Evolutionary conservation across 2,329 filamentous ascomycete genomes (phyloP), one percentile per base, ranked within the genome.

Genomic region (Lecanosticta acicola): DNA sequence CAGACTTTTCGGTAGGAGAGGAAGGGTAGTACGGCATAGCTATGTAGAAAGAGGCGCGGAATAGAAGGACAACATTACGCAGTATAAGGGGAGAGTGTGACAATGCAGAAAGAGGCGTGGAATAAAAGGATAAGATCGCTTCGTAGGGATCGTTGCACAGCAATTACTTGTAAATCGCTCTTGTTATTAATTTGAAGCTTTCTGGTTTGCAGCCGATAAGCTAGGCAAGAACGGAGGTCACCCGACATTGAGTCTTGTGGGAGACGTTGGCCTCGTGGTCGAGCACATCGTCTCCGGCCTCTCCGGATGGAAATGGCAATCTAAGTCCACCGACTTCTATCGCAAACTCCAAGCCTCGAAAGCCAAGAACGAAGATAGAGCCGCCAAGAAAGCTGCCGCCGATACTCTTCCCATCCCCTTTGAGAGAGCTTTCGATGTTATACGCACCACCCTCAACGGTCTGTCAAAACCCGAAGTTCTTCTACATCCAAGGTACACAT

Each of bases 401-500:
- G 56, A 64, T 2, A 72, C 63, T 10, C 50, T 61, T 0, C 73
- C 73, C 1, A 69, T 79, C 56, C 71, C 71, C 1, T 78, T 76
- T 53, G 69, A 72, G 26, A 69, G 69, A 39, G 71, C 71, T 2
- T 80, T 77, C 58, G 67, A 74, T 39, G 63, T 76, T 39, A 77
- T 80, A 55, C 77, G 74, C 51, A 57, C 63, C 2, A 70, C 69
- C 2, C 63, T 80, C 7, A 69, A 78, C 51, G 56, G 51, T 3
- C 56, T 75, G 21, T 74, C 68, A 0, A 71, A 67, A 10, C 68
- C 68, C 1, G 65, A 68, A 33, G 60, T 69, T 79, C 19, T 71
- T 79, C 17, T 80, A 79, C 50, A 66, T 80, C 29, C 77, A 4
- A 81, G 80, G 78, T 77, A 80, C 53, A 79, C 80, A n/a, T 43